Evolutionary conservation across 345 rosid genomes (phyloP), one percentile per base, ranked within the genome.

Genomic region (Citrus cavaleriei): DNA sequence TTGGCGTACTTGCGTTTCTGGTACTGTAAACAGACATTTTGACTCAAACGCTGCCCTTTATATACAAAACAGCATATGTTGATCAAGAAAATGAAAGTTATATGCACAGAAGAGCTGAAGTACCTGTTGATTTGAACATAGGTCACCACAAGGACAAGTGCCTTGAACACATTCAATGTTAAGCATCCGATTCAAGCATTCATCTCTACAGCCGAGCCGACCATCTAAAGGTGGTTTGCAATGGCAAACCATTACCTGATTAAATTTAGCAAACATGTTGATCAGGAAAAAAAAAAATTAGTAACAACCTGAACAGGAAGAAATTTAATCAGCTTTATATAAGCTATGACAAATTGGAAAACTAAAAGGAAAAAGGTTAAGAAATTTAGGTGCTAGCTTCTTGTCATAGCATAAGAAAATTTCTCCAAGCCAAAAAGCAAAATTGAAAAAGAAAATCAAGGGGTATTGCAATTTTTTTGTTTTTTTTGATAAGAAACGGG

Each of bases 121-220:
- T 72, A 94, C 99, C 95, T 93, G 98, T 85, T 96, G 99, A 87
- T 96, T 96, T 83, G 99, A 96, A 80, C 99, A 96, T 30, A 86
- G 87, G 69, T 89, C 92, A 60, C 98, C 94, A 80, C 97, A 91
- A 19, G 99, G 98, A 72, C 99, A 96, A 85, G 98, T 94, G 83
- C 94, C 91, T 75, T 84, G 90, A 84, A 93, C 93, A 77, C 99
- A 96, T 89, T 96, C 98, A 85, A 96, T 94, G 87, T 96, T 96
- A 68, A 94, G 93, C 93, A 96, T 91, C 79, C 99, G 93, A 81
- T 96, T 96, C 85, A 96, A 88, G 83, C 99, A 96, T 84, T 91
- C 94, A 80, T 96, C 99, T 64, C 98, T 93, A 81, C 99, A 96
- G 73, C 99, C 99, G 72, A 85, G 82, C 70, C 83, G 76, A 57